phyloP scores from a whole-genome alignment of 192 early-diverging fungal species.

The Entomortierella chlamydospora region DNA sequence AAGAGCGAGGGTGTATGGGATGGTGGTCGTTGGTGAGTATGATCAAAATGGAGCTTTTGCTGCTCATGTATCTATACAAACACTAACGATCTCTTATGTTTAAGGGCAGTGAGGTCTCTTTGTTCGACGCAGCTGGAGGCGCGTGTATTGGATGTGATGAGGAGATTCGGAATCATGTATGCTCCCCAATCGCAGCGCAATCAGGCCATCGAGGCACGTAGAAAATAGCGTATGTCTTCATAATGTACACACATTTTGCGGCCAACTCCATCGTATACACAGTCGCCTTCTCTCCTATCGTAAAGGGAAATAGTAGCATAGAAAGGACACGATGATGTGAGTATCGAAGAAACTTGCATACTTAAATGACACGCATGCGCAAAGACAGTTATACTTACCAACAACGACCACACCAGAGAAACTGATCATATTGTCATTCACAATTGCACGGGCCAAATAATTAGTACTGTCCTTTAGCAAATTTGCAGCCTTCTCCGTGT shows the following conservation, averaged over 20 bases:
- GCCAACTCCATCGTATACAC: constrained; percentile 13
- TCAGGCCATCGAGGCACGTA: constrained; percentile 10
- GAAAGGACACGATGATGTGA: not conserved
- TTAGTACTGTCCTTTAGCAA: constrained; percentile 11
- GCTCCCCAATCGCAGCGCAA: no score
- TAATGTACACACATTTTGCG: constrained; percentile 9
- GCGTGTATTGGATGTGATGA: no score
- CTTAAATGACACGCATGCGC: not conserved
- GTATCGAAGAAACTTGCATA: not conserved
- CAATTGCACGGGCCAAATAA: constrained; percentile 2
- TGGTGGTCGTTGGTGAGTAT: no score
- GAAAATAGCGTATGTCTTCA: constrained; percentile 13
- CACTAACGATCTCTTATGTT: no score
- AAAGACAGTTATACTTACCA: not conserved
- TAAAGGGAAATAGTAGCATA: not conserved
- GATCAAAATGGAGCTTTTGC: no score
- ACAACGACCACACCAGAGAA: constrained; percentile 1
- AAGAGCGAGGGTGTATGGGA: no score
- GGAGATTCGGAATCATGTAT: no score
- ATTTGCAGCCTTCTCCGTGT: constrained; percentile 8
- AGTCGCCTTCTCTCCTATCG: constrained; percentile 11
- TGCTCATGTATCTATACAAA: no score
- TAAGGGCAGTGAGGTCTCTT: no score
- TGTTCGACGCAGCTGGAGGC: no score
- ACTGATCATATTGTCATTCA: constrained; percentile 2